These are phyloP conservation scores for Vitellaria paradoxa DNA, from an alignment of 179 eudicot genomes.

Conservation along the genomic window DNA sequence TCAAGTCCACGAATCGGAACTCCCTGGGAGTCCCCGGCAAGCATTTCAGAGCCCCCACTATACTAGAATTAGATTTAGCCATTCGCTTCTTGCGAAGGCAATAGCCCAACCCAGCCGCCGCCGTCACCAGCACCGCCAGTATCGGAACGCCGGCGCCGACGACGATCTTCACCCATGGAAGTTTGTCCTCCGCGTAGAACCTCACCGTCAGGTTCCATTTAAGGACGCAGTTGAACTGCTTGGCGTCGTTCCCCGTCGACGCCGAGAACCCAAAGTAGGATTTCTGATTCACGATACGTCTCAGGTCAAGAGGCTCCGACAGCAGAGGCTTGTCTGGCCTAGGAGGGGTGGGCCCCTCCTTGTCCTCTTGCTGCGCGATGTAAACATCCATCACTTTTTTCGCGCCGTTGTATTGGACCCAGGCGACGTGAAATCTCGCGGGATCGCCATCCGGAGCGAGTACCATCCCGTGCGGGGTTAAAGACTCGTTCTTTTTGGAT, in stretches of 20 bases:
- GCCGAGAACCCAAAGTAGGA: constrained; percentile 84
- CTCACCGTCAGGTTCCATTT: constrained; percentile 75
- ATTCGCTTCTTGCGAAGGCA: constrained; percentile 17
- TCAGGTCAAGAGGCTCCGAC: constrained; percentile 38
- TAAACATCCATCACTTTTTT: constrained; percentile 44
- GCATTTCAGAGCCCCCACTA: constrained; percentile 55
- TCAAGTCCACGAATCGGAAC: constrained; percentile 55
- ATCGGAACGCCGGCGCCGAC: constrained; percentile 20
- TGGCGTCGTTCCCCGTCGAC: constrained; percentile 38
- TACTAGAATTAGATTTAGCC: constrained; percentile 27
- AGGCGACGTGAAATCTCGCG: constrained; percentile 48
- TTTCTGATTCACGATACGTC: constrained; percentile 28
- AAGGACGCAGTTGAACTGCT: constrained; percentile 66
- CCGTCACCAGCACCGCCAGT: no score
- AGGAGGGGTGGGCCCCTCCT: constrained; percentile 20
- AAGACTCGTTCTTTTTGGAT: constrained; percentile 35
- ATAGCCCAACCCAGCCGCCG: constrained; percentile 10
- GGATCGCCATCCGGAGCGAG: constrained; percentile 27
- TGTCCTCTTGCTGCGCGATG: constrained; percentile 33
- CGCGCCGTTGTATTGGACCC: constrained; percentile 65
- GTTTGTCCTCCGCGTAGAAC: constrained; percentile 2
- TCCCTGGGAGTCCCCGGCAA: constrained; percentile 78
- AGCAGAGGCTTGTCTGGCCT: constrained; percentile 47
- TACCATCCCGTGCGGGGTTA: constrained; percentile 35
- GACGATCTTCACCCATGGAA: neutral